Evolutionary conservation across 257 asterid genomes (phyloP), one percentile per base, ranked within the genome.

Genomic region (Solanum etuberosum): DNA sequence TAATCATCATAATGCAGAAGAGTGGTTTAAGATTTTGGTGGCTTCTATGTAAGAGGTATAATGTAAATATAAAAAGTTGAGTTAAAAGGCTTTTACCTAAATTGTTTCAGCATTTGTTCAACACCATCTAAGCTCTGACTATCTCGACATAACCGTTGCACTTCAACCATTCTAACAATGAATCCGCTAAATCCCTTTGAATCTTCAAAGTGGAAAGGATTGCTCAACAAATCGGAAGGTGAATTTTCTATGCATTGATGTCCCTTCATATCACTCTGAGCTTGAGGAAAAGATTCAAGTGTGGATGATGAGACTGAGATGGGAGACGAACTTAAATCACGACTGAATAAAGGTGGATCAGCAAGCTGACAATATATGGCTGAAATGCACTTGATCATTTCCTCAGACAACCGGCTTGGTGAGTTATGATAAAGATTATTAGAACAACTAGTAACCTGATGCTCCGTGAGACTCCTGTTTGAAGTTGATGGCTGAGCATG

Each of bases 321-420:
- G 14, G 93, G 93, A 51, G 94, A 89, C 9, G 87, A 88, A 87
- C 57, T 77, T 81, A 84, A 87, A 78, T 88, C 93, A 37, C 85
- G 88, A 40, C 63, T 43, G 76, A 70, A 27, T 86, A 90, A 86
- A n/a, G 95, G 98, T 48, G 98, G 94, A 74, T 93, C 94, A 12
- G 98, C 93, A 16, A 97, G 93, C 70, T 92, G 97, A 80, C 87
- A 90, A 86, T 93, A 96, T 82, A 95, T 86, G 34, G 95, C 92
- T 46, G 99, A 93, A 86, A 97, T 94, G 93, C 95, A 91, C 87
- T 93, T 97, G 89, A 95, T 91, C 96, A 97, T 97, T 94, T 95
- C 98, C 92, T 94, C 99, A 1, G 99, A 95, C 4, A 97, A 89
- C 88, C 86, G 85, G 83, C 93, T 95, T 25, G 98, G 96, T 4